These are phyloP conservation scores for Trichoderma sp. DNA, from an alignment of 2,329 filamentous ascomycete genomes.

Conservation along the genomic window DNA sequence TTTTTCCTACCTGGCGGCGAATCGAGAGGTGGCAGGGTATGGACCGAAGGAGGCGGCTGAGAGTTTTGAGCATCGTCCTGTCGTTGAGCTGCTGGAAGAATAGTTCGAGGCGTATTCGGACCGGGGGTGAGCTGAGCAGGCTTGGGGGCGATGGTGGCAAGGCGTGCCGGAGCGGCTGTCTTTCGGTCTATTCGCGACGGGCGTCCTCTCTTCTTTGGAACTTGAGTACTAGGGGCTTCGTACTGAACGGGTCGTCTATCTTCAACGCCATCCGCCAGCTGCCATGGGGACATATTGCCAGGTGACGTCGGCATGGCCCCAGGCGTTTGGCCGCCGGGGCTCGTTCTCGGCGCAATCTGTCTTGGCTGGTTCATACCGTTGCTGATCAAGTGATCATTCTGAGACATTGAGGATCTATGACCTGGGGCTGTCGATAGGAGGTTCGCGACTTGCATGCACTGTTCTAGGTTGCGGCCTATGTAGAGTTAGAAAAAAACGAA, in stretches of 20 bases:
- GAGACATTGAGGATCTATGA: constrained; percentile 4
- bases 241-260: constrained; percentile 15
- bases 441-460: constrained; percentile 44
- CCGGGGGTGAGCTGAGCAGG: constrained; percentile 22
- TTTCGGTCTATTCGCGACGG: constrained; percentile 46
- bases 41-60: neutral
- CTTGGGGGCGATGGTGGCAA: constrained; percentile 35
- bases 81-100: constrained; percentile 18
- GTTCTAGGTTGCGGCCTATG: constrained; percentile 47
- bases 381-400: constrained; percentile 12
- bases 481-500: neutral
- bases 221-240: constrained; percentile 8
- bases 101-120: constrained; percentile 12
- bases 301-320: neutral
- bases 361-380: constrained; percentile 11
- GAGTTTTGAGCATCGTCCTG: neutral
- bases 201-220: constrained; percentile 41
- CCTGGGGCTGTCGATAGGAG: constrained; percentile 33
- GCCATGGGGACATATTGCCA: constrained; percentile 27
- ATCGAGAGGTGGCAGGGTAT: neutral
- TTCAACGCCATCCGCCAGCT: constrained; percentile 22
- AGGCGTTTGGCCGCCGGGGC: constrained; percentile 1
- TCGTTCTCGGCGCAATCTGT: constrained; percentile 3
- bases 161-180: constrained; percentile 33
- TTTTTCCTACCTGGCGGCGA: constrained; percentile 10